These are phyloP conservation scores for Penicillium soppii DNA, from an alignment of 495 filamentous ascomycete species.

Conservation along the genomic window DNA sequence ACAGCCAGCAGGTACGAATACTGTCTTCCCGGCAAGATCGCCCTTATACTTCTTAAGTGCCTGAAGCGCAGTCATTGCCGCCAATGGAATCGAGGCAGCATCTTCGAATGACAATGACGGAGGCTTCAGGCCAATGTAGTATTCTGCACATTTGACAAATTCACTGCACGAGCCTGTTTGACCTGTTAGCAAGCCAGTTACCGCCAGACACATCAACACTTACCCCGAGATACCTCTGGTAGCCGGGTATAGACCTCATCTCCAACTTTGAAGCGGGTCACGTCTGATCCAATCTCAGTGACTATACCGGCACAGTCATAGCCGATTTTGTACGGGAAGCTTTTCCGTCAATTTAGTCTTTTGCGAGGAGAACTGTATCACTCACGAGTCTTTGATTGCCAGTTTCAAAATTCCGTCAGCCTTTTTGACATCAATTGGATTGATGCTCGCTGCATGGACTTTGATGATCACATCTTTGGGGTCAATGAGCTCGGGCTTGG, in stretches of 20 bases:
- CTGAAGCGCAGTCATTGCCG: constrained; percentile 41
- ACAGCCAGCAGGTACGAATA: constrained; percentile 48
- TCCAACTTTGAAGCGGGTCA: constrained; percentile 41
- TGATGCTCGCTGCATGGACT: constrained; percentile 45
- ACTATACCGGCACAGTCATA: constrained; percentile 47
- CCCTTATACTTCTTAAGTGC: constrained; percentile 37
- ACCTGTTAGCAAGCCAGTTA: not conserved
- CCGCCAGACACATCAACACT: not conserved
- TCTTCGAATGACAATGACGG: constrained; percentile 32
- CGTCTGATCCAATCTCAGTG: constrained; percentile 37
- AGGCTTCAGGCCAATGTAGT: constrained; percentile 37
- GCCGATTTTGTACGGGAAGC: constrained; percentile 38
- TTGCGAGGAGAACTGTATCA: not conserved
- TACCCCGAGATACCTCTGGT: constrained; percentile 20
- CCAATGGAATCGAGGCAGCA: constrained; percentile 38
- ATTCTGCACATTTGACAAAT: constrained; percentile 36
- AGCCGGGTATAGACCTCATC: constrained; percentile 46
- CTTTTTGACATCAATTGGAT: constrained; percentile 50
- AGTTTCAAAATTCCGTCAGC: constrained; percentile 30
- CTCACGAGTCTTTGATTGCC: constrained; percentile 20
- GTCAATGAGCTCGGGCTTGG: constrained; percentile 36
- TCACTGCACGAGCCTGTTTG: constrained; percentile 26
- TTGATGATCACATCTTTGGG: constrained; percentile 49
- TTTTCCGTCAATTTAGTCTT: not conserved
- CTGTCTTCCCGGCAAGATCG: constrained; percentile 49